Evolutionary conservation across 345 rosid genomes (phyloP).

Genomic region (Eucalyptus pumila): DNA sequence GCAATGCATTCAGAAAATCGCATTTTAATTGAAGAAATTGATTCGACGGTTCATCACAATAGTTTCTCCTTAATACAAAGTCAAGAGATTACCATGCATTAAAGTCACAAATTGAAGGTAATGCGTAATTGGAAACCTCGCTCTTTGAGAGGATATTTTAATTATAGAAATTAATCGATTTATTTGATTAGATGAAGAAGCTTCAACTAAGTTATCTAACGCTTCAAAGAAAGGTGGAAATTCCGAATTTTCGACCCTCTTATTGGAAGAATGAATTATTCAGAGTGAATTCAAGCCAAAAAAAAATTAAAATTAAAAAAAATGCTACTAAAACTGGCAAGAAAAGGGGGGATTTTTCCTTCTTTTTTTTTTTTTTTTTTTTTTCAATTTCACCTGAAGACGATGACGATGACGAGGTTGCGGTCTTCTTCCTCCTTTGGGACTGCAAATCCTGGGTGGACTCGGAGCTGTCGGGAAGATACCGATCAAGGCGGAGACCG

Average conservation of each 20-base stretch:
- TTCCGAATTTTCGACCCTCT: background rate
- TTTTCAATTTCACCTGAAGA: background rate
- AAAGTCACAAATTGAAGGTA: background rate
- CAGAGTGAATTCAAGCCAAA: background rate
- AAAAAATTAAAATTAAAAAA: background rate
- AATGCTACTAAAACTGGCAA: background rate
- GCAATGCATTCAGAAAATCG: background rate
- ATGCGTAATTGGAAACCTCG: background rate
- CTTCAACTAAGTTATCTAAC: background rate
- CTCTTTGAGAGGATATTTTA: background rate
- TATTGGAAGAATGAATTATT: background rate
- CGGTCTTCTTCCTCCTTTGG: background rate
- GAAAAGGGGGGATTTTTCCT: background rate
- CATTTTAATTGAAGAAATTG: background rate
- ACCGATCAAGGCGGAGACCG: constrained; percentile 25
- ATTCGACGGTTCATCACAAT: background rate
- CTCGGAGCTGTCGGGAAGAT: constrained; percentile 32
- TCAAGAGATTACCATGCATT: background rate
- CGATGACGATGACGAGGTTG: background rate
- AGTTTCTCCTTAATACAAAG: background rate
- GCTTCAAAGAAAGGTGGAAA: background rate
- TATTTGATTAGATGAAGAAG: background rate
- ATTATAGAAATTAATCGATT: background rate
- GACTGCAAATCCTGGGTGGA: constrained; percentile 24
- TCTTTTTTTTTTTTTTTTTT: too few species aligned